Percentiles rank a stretch among this genome's conserved stretches.
Conservation (phyloP, 306 rosid genomes). For the Castanopsis chinensis region DNA sequence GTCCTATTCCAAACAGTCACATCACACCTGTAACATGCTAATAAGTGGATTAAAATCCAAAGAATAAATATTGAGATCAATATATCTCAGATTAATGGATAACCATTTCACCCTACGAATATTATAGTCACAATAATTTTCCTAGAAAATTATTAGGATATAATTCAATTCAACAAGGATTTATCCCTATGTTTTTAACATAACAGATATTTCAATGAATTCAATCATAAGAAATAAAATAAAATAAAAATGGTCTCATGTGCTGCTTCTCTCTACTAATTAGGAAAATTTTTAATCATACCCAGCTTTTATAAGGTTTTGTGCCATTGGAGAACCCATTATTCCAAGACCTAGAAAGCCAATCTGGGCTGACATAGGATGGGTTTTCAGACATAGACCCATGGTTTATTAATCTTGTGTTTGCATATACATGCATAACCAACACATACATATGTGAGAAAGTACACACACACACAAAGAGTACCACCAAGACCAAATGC, state of each 20-base stretch:
- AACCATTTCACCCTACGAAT: not conserved
- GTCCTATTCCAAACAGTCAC: slow-evolving; percentile 95
- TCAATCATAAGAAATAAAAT: not conserved
- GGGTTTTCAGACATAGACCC: not conserved
- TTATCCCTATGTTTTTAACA: not conserved
- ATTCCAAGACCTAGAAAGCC: slow-evolving; percentile 95
- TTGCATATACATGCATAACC: not conserved
- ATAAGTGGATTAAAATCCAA: slow-evolving; percentile 1
- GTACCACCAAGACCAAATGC: slow-evolving; percentile 13
- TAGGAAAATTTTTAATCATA: slow-evolving; percentile 26
- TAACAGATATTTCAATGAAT: not conserved
- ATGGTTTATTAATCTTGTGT: not conserved
- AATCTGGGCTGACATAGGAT: slow-evolving; percentile 37
- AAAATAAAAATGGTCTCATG: not conserved
- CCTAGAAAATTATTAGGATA: not conserved
- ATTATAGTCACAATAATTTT: not conserved
- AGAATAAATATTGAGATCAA: not conserved
- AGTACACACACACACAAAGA: not conserved
- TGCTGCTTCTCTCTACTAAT: not conserved
- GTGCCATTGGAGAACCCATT: slow-evolving; percentile 98
- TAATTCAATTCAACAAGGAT: not conserved
- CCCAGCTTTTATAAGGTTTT: slow-evolving; percentile 81
- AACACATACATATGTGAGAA: not conserved
- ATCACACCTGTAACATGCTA: slow-evolving; percentile 51
- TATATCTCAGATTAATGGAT: not conserved